Base-by-base conservation (phyloP, 306 rosid species). In the Quercus alba region DNA sequence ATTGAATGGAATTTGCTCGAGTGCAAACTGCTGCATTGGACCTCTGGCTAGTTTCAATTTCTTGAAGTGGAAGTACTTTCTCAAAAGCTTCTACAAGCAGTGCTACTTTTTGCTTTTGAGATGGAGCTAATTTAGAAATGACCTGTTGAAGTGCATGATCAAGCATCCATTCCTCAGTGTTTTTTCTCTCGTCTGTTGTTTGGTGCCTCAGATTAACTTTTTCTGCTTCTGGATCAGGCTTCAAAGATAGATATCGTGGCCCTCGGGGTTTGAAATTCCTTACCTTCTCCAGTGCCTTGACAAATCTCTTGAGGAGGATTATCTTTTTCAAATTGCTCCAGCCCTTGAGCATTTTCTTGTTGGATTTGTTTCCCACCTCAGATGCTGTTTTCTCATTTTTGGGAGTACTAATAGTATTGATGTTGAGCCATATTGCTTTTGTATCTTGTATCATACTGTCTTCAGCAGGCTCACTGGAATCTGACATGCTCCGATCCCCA, bases 151-250 rank as follows among this genome's bases (percentile, higher is more conserved):
- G 88, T 74, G 99, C 99, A 74, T 81, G 76, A 80, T 95, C 97
- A 70, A 95, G 93, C 97, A 93, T 93, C 97, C 98, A 95, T 80
- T 95, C 96, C 85, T 93, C 98, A 5, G 86, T 79, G 56, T 86
- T 90, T 68, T 84, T 91, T 38, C 74, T 86, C 79, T 89, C 86
- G 57, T 87, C 94, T 1, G 78, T 76, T 49, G 74, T 86, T 81
- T 81, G 92, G 77, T n/a, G 91, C 85, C 84, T 88, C 52, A 93
- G 92, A 79, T 46, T 68, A 78, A 90, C 88, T 61, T 83, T 89
- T 72, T 88, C 97, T 28, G 85, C 89, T 75, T 87, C 93, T 4
- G 71, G 81, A 19, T 78, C 81, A 21, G 83, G 81, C 75, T 87
- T 87, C 63, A 82, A 70, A 8, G 92, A 82, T 52, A 84, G 85